These are phyloP conservation scores for Arthromyces matolae DNA, from an alignment of 768 basidiomycete genomes.

Conservation along the genomic window DNA sequence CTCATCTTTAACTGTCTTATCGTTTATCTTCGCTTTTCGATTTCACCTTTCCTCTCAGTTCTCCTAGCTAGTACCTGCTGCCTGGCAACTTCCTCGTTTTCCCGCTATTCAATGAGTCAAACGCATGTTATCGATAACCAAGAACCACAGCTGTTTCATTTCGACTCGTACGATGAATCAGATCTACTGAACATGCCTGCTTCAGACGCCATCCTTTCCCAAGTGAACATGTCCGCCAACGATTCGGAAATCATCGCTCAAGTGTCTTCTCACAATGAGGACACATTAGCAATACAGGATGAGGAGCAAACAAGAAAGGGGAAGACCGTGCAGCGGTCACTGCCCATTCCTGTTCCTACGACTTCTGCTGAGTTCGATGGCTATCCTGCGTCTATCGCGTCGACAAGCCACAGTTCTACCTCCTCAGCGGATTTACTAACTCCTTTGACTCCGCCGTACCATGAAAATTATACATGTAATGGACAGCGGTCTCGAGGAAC, in stretches of 20 bases:
- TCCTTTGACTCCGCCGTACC: conserved; percentile 23
- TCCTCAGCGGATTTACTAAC: conserved; percentile 23
- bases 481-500: conserved; percentile 15
- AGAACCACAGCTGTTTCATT: conserved; percentile 42
- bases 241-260: conserved; percentile 2
- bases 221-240: conserved; percentile 7
- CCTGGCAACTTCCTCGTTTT: conserved; percentile 13
- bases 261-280: conserved; percentile 31
- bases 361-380: conserved; percentile 35
- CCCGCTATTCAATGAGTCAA: conserved; percentile 26
- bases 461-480: conserved; percentile 8
- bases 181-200: conserved; percentile 6
- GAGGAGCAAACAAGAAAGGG: conserved; percentile 40
- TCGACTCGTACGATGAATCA: conserved; percentile 42
- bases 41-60: conserved; percentile 14
- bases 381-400: conserved; percentile 17
- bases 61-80: conserved; percentile 3
- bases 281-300: conserved; percentile 13
- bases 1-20: too few relatives aligned
- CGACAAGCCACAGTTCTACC: conserved; percentile 22
- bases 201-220: conserved; percentile 8
- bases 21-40: too few relatives aligned
- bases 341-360: conserved; percentile 40
- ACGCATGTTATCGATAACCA: conserved; percentile 53
- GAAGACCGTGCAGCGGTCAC: conserved; percentile 50